phyloP scores from a whole-genome alignment of 192 early-diverging fungal genomes.

The Backusella circina region DNA sequence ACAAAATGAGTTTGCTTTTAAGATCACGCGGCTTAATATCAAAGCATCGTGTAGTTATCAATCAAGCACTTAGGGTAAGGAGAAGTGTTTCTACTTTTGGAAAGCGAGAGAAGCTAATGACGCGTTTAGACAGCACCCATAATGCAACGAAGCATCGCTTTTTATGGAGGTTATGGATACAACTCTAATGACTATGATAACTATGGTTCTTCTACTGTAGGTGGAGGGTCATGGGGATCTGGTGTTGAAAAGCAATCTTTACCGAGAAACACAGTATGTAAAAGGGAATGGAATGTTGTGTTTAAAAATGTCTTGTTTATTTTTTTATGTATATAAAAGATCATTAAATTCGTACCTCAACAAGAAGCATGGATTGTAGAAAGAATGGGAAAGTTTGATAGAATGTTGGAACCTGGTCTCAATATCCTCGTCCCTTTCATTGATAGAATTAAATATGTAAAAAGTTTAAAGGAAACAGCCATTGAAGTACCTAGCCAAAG shows the following conservation, averaged over 20 bases:
- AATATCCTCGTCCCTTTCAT: conserved; percentile 86
- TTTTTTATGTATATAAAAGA: conserved; percentile 29
- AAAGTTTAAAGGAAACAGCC: conserved; percentile 93
- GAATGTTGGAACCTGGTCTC: conserved; percentile 88
- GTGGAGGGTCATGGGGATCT: conserved; percentile 25
- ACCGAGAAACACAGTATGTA: conserved; percentile 47
- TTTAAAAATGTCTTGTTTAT: not conserved
- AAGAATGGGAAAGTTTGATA: conserved; percentile 86
- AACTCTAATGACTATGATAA: conserved; percentile 23
- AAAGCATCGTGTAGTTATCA: not conserved
- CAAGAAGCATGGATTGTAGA: conserved; percentile 98
- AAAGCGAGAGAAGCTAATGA: not conserved
- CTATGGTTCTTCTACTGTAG: conserved; percentile 25
- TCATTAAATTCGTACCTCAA: conserved; percentile 97
- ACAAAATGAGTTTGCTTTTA: not conserved
- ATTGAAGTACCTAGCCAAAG: conserved; percentile 87
- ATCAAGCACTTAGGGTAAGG: not conserved
- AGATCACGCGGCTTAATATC: not conserved
- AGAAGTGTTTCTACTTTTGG: too few species aligned
- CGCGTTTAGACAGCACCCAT: conserved; percentile 8
- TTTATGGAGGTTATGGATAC: conserved; percentile 30
- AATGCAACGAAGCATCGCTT: conserved; percentile 10
- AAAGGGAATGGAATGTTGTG: not conserved
- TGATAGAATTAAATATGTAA: conserved; percentile 89
- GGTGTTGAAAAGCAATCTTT: conserved; percentile 33